Conservation (phyloP, 768 basidiomycete genomes). For the Candolleomyces eurysporus region DNA sequence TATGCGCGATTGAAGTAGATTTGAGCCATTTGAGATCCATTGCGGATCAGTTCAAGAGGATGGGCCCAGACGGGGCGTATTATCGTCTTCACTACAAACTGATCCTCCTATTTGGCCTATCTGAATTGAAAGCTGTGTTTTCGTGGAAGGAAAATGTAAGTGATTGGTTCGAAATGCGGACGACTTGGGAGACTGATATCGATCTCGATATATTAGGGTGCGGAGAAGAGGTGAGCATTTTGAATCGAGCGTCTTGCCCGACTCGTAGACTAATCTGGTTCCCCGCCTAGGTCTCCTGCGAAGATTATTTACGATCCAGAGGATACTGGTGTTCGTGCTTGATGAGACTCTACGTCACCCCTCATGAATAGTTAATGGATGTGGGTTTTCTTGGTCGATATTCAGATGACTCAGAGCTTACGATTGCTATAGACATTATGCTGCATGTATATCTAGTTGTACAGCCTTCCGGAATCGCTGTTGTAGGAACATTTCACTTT, state of each 20-base stretch:
- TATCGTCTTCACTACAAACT: slow-evolving; percentile 33
- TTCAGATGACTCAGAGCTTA: background rate
- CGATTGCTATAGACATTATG: background rate
- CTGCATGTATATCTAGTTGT: background rate
- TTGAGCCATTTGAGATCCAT: slow-evolving; percentile 6
- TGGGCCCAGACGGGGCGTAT: slow-evolving; percentile 13
- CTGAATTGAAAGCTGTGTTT: slow-evolving; percentile 45
- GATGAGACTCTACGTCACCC: background rate
- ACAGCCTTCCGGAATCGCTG: background rate
- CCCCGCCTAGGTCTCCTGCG: slow-evolving; percentile 3
- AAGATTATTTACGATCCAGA: slow-evolving; percentile 9
- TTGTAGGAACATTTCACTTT: background rate
- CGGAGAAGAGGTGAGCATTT: slow-evolving; percentile 11
- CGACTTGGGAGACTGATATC: no score
- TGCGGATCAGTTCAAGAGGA: slow-evolving; percentile 6
- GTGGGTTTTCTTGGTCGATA: background rate
- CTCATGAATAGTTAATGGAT: background rate
- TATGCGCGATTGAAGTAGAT: slow-evolving; percentile 21
- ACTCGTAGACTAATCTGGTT: background rate
- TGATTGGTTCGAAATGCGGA: background rate
- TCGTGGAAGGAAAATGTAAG: slow-evolving; percentile 45
- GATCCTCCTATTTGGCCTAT: slow-evolving; percentile 41
- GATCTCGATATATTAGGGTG: slow-evolving; percentile 4
- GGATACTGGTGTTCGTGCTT: background rate
- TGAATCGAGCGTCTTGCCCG: background rate